Conservation (phyloP, 2,329 filamentous ascomycete genomes). For the Huntiella savannae region DNA sequence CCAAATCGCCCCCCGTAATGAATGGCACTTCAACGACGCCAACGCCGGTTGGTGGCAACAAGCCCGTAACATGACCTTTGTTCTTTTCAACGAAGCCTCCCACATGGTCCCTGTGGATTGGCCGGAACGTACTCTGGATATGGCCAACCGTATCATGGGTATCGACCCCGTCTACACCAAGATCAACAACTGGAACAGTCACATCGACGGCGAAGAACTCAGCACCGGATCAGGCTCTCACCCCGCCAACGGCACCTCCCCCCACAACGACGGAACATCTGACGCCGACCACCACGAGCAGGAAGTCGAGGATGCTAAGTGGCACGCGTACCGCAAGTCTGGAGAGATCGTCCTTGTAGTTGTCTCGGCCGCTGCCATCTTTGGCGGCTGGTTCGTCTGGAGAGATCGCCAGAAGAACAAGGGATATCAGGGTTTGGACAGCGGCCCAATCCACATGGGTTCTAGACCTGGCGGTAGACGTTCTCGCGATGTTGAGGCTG, state of each 20-base stretch:
- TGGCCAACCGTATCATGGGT: conserved; percentile 91
- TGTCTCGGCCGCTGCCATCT: conserved; percentile 50
- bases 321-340: conserved; percentile 74
- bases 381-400: conserved; percentile 61
- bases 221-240: conserved; percentile 39
- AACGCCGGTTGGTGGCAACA: conserved; percentile 82
- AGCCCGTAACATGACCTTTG: conserved; percentile 86
- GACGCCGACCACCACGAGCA: conserved; percentile 46
- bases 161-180: conserved; percentile 83
- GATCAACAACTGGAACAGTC: conserved; percentile 38
- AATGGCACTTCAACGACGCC: conserved; percentile 87
- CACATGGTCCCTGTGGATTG: conserved; percentile 98
- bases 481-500: conserved; percentile 37
- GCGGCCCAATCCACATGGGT: conserved; percentile 14
- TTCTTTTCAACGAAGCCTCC: conserved; percentile 84
- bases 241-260: conserved; percentile 24
- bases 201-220: conserved; percentile 53
- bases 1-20: conserved; percentile 74
- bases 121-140: conserved; percentile 70
- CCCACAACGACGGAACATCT: conserved; percentile 26
- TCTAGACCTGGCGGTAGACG: conserved; percentile 14
- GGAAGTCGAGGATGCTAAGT: conserved; percentile 62
- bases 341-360: conserved; percentile 73
- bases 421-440: conserved; percentile 33
- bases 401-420: conserved; percentile 35